These are phyloP conservation scores for Arachis hypogaea DNA, from an alignment of 306 rosid species.

Conservation along the genomic window DNA sequence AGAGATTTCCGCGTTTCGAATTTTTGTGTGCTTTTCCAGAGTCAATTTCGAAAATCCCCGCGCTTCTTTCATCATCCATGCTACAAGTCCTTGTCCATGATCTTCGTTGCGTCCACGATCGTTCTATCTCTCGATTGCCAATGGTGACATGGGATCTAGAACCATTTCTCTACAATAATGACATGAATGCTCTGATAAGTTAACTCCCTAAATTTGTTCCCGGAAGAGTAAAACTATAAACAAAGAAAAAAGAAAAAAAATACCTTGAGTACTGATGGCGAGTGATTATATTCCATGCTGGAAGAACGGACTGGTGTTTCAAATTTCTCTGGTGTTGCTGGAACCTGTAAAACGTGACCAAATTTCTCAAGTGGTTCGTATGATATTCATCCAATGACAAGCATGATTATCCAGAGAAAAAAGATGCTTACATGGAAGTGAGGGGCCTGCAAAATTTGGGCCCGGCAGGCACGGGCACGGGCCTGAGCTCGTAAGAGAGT, in stretches of 20 bases:
- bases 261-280: slow-evolving; percentile 55
- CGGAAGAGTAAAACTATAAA: neutral
- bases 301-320: slow-evolving; percentile 53
- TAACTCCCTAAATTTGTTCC: neutral
- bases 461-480: slow-evolving; percentile 50
- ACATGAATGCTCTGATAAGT: slow-evolving; percentile 19
- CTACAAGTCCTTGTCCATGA: slow-evolving; percentile 43
- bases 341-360: slow-evolving; percentile 49
- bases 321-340: slow-evolving; percentile 67
- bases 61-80: slow-evolving; percentile 51
- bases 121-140: slow-evolving; percentile 44
- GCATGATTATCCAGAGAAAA: neutral
- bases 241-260: neutral
- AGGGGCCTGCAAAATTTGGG: slow-evolving; percentile 41
- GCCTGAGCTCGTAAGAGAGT: slow-evolving; percentile 58
- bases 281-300: slow-evolving; percentile 55
- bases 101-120: slow-evolving; percentile 45
- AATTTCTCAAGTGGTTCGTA: no score
- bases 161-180: slow-evolving; percentile 63
- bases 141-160: slow-evolving; percentile 50
- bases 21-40: slow-evolving; percentile 45
- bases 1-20: slow-evolving; percentile 52
- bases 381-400: no score
- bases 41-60: slow-evolving; percentile 56
- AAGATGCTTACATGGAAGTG: slow-evolving; percentile 54